Evolutionary conservation across 2,329 filamentous ascomycete genomes (phyloP).

Genomic region (Didymellaceae sp.): DNA sequence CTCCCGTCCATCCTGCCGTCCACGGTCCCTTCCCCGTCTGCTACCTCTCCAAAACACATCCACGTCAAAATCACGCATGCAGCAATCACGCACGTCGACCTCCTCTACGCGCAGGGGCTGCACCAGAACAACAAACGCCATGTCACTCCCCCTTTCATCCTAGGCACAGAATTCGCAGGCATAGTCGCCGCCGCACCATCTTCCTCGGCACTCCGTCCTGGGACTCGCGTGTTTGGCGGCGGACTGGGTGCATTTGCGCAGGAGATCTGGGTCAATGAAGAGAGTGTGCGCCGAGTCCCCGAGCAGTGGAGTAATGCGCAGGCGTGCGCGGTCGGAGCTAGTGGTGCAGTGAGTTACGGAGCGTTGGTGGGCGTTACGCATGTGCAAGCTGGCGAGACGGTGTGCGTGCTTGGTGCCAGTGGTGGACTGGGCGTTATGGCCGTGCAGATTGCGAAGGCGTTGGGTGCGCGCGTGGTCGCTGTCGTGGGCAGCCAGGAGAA

Average conservation of each 20-base stretch:
- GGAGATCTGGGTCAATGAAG: conserved; percentile 54
- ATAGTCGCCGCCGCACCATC: conserved; percentile 53
- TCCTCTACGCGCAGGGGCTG: conserved; percentile 63
- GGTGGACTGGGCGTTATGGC: conserved; percentile 64
- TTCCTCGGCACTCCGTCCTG: conserved; percentile 48
- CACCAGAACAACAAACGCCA: conserved; percentile 67
- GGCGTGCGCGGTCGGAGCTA: conserved; percentile 61
- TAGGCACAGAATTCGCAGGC: conserved; percentile 68
- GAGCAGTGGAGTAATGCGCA: conserved; percentile 54
- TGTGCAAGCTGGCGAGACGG: conserved; percentile 56
- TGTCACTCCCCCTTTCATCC: conserved; percentile 63
- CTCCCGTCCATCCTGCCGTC: conserved; percentile 34
- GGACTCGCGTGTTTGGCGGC: conserved; percentile 63
- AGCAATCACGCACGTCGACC: conserved; percentile 66
- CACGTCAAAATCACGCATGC: conserved; percentile 60
- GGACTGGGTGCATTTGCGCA: conserved; percentile 61
- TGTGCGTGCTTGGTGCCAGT: conserved; percentile 63
- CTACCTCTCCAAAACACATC: conserved; percentile 49
- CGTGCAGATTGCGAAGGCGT: conserved; percentile 61
- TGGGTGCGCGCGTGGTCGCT: conserved; percentile 62
- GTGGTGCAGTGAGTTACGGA: conserved; percentile 62
- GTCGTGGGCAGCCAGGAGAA: conserved; percentile 59
- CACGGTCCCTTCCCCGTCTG: conserved; percentile 39
- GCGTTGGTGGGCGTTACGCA: conserved; percentile 54
- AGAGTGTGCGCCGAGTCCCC: conserved; percentile 55